Base-by-base conservation (phyloP, 2,329 filamentous ascomycete genomes). In the Nemania serpens region DNA sequence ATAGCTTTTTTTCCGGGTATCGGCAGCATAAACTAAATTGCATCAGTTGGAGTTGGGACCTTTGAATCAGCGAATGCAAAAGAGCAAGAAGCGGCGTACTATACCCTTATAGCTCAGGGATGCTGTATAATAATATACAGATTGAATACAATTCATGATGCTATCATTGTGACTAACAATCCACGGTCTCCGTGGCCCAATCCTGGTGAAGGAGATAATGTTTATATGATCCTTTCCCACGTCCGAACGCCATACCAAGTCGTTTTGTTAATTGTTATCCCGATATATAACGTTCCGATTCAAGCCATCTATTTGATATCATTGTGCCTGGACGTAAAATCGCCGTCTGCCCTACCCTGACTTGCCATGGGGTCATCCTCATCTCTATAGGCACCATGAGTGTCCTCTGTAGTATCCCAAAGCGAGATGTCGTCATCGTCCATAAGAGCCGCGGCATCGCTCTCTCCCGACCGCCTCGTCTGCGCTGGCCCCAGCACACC, bases 341-440 rank as follows among this genome's bases (percentile, higher is more conserved):
- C 50, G n/a, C 50, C 17, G 2, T 56, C 41, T 17, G 9, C 34
- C 50, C 41, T 51, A 13, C 22, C 43, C 25, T 46, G 53, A 51
- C 42, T 43, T 53, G 5, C 29, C n/a, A 15, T 59, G n/a, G n/a
- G n/a, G 25, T 29, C 62, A 13, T 62, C 59, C 15, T 61, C 62
- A 22, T 66, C 64, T 49, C 62, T 58, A 55, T 66, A 65, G 12
- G 54, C 20, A 17, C 13, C 57, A 18, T 56, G 59, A n/a, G 20
- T n/a, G 12, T 22, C 42, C 29, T 62, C 57, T 13, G 62, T 50
- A 12, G 51, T 60, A 20, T 81, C 82, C 84, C 84, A 87, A 18
- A 86, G 73, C 33, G 83, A 85, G 55, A 86, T 82, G 64, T 86
- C 84, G 58, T 86, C 84, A 49, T 84, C 84, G 47, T 81, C 80